Evolutionary conservation across 257 asterid genomes (phyloP), one percentile per base, ranked within the genome.

Genomic region (Solanum appendiculatum): DNA sequence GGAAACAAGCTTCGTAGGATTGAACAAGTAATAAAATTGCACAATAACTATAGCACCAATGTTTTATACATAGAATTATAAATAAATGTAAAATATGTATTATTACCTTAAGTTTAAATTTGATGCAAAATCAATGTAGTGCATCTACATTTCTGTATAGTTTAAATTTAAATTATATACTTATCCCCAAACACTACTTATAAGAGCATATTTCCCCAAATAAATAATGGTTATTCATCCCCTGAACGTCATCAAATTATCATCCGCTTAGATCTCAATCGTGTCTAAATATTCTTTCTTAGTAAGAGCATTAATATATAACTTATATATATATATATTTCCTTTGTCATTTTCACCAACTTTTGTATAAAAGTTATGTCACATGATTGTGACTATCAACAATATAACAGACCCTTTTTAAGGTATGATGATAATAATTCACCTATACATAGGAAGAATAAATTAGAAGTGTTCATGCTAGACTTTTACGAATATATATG

Each of bases 231-330:
- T 6, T 51, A 51, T 51, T 5, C 60, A 51, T 51, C 23, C 16
- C 2, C 2, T 18, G 9, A 51, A 48, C 58, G 1, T 18, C 60
- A 51, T 18, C 4, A 51, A 18, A 51, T 51, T 51, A 51, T 21
- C n/a, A 3, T 51, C 6, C n/a, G 6, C 60, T 18, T 1, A 0
- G 0, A 0, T 51, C n/a, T 6, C 6, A 51, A 51, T 2, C 9
- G 60, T 18, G 3, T 51, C 8, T 5, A 48, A 46, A 48, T 48
- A 48, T 48, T 46, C 20, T 14, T 48, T 5, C 0, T 48, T 15
- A 48, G 21, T 46, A 46, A 46, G 5, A 13, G 4, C 18, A 12
- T 46, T 5, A 3, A 14, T 46, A 54, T 54, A 54, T 18, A 56
- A 56, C 21, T 8, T 21, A 56, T 56, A 58, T 23, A 21, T 21